Evolutionary conservation across 2,329 filamentous ascomycete species (phyloP), one percentile per base, ranked within the genome.

Genomic region (Magnaporthiopsis poae): DNA sequence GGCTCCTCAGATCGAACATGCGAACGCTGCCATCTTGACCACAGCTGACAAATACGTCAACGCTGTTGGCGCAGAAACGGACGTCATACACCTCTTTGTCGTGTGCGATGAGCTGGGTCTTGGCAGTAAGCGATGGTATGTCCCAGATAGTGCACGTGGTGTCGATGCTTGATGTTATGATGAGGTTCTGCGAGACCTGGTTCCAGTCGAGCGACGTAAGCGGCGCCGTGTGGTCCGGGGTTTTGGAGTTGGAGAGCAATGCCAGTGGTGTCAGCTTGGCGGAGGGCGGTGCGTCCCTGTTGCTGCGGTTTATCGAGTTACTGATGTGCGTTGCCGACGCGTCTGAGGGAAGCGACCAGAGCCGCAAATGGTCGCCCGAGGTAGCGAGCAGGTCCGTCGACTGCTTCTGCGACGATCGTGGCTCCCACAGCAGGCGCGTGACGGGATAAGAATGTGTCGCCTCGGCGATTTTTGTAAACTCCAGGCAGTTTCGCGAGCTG

Each of bases 91-190:
- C 95, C 78, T 99, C 95, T 78, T 98, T 98, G 79, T 99, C 95
- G 76, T 99, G 95, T 27, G 95, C 95, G 77, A 99, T 99, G 62
- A 99, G 82, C 76, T 99, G 95, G 1, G 95, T 99, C 80, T 99
- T 99, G 65, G 95, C 95, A 0, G 95, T 99, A 69, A 99, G 82
- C 0, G 95, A 97, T 3, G 95, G 95, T 66, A 99, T 99, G 76
- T 99, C 95, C 95, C 95, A 99, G 71, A 99, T 99, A 5, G 95
- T 99, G 79, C 95, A 99, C 7, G 95, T 99, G 1, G 95, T 99
- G 75, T 99, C 95, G 74, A 99, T 99, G 76, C 93, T 98, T 3
- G 93, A 97, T 0, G 95, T 99, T 73, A 99, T 99, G 74, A 99
- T 99, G 66, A 99, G 82, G 76, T 94, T 97, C 0, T 95, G 95